Evolutionary conservation across 805 yeast genomes (phyloP), one percentile per base, ranked within the genome.

Genomic region (Metschnikowia santaceciliae): DNA sequence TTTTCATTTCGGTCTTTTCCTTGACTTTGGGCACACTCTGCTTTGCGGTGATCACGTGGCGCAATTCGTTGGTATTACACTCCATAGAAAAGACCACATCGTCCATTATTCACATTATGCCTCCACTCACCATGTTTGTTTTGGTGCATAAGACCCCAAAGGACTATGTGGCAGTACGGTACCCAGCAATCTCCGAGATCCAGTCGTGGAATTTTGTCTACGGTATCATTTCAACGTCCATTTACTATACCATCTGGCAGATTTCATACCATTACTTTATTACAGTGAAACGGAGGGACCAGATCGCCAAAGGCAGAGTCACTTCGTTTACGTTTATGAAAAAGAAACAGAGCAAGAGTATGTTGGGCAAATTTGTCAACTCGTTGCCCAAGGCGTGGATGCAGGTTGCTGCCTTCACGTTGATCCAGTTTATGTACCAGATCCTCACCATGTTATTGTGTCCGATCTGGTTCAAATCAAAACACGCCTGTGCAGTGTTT

Each of bases 31-130:
- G 98, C 1, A 89, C 97, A 0, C 70, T 92, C 50, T 80, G 96
- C 5, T 91, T 89, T 79, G 97, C 97, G 0, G 96, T 92, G 20
- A 83, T 92, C 41, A 88, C 97, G 0, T 92, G 98, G 99, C 77
- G 96, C 59, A 92, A 92, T 66, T 90, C 97, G 6, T 74, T 92
- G 49, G 98, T 92, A 7, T 74, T 92, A 44, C 99, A 92, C 64
- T 84, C 92, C 11, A 79, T 92, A 53, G 99, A 92, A 57, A 92
- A 92, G 67, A 89, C 91, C 14, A 94, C 98, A 1, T 83, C 92
- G 19, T 84, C 96, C 2, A 87, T 90, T 61, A 92, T 92, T 55
- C 99, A 92, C 64, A 76, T 94, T 13, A 78, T 89, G 70, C 99
- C 99, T 1, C 96, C 97, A 0, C 80, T 84, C 19, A 85, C 91